A percentile compares a stretch with the other conserved stretches of the same genome.
These are phyloP conservation scores for Ustilago curta DNA, from an alignment of 1,284 basidiomycete species.

Conservation along the genomic window DNA sequence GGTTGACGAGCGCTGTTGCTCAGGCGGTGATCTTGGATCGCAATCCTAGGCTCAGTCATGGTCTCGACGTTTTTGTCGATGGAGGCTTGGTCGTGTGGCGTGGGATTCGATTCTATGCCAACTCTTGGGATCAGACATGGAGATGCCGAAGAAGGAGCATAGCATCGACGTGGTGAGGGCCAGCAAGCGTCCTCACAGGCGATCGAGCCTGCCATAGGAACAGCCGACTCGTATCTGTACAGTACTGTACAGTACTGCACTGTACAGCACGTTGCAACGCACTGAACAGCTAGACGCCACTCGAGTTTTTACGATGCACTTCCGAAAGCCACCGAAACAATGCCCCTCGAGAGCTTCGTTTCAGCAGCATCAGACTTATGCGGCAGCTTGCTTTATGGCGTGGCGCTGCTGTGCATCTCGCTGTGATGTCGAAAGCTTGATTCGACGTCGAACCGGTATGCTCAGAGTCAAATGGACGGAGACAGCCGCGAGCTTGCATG, in stretches of 20 bases:
- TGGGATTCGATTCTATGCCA: no score
- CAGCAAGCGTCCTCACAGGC: no score
- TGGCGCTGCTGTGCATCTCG: not conserved
- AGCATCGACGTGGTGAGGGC: no score
- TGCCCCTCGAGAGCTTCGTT: not conserved
- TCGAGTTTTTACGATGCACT: not conserved
- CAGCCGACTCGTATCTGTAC: not conserved
- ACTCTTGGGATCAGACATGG: no score
- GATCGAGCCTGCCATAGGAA: not conserved
- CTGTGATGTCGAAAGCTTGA: not conserved
- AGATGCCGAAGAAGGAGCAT: no score
- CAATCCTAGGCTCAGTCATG: no score
- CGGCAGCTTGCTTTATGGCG: not conserved
- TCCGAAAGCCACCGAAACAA: not conserved
- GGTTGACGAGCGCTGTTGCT: not conserved
- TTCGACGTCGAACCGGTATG: not conserved
- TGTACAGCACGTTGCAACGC: not conserved
- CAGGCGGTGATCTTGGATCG: not conserved
- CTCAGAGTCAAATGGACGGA: not conserved
- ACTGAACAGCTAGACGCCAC: not conserved
- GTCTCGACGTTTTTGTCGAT: no score
- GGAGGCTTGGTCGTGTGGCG: no score
- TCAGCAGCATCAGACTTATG: not conserved
- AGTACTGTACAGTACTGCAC: no score
- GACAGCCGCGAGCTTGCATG: slow-evolving; percentile 1